Evolutionary conservation across 23 red algal genomes (phyloP).

Genomic region (Agarophyton chilense): DNA sequence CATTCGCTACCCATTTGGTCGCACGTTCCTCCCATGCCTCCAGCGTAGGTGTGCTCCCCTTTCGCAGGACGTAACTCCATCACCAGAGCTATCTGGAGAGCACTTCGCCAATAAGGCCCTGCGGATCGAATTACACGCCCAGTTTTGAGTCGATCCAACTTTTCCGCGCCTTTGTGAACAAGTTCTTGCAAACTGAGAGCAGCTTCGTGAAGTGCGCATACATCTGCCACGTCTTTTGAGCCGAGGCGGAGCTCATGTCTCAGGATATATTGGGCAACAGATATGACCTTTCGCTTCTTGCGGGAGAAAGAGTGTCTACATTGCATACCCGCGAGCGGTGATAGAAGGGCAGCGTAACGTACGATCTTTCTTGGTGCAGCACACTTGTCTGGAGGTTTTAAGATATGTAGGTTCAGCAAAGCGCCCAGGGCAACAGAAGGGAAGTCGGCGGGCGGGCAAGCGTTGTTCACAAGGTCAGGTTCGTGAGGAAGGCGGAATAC

Average conservation of each 20-base stretch:
- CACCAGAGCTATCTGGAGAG: conserved; percentile 56
- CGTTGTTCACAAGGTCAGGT: conserved; percentile 2
- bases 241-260: conserved; percentile 54
- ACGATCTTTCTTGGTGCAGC: conserved; percentile 17
- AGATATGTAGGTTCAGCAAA: conserved; percentile 24
- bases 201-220: conserved; percentile 37
- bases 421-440: conserved; percentile 22
- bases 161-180: conserved; percentile 43
- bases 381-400: conserved; percentile 44
- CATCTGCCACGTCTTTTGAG: conserved; percentile 34
- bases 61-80: conserved; percentile 44
- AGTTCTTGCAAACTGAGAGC: conserved; percentile 25
- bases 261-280: conserved; percentile 57
- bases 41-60: conserved; percentile 27
- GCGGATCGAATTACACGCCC: conserved; percentile 47
- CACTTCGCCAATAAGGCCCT: conserved; percentile 57
- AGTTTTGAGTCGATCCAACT: conserved; percentile 34
- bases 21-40: background rate
- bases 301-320: conserved; percentile 3
- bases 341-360: conserved; percentile 28
- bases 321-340: conserved; percentile 7
- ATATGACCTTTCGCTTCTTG: conserved; percentile 38
- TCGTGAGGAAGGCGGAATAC: conserved; percentile 38
- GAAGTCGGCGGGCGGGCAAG: conserved; percentile 26
- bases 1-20: conserved; percentile 20